Conservation (phyloP, 176 grass and related monocot species). For the Cenchrus fungigraminus region DNA sequence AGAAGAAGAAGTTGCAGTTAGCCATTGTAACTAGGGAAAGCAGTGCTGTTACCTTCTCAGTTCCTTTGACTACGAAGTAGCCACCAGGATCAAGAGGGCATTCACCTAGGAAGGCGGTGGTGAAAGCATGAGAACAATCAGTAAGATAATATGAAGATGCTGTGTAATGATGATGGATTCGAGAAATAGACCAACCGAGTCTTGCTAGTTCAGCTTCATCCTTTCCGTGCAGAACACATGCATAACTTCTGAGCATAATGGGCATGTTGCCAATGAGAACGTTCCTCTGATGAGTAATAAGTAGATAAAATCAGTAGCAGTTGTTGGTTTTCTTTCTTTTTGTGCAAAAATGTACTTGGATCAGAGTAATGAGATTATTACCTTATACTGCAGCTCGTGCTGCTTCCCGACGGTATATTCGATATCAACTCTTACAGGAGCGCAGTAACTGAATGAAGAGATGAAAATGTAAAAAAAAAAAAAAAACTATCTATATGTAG, state of each 20-base stretch:
- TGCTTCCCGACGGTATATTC: constrained; percentile 73
- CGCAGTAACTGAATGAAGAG: constrained; percentile 66
- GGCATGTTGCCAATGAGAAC: constrained; percentile 77
- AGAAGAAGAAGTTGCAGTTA: background rate
- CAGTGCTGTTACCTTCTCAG: constrained; percentile 73
- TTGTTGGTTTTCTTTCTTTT: background rate
- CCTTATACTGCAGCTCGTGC: constrained; percentile 23
- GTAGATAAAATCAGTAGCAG: background rate
- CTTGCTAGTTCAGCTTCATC: constrained; percentile 85
- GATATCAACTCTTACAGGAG: constrained; percentile 72
- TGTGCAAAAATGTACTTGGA: constrained; percentile 1
- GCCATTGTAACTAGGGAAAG: background rate
- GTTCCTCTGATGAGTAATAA: constrained; percentile 18
- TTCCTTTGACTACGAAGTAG: constrained; percentile 95
- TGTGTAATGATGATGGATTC: background rate
- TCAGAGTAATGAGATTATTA: constrained; percentile 20
- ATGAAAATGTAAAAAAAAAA: constrained; percentile 44
- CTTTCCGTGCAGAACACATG: constrained; percentile 70
- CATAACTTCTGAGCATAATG: constrained; percentile 85
- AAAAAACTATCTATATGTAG: background rate
- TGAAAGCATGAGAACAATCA: constrained; percentile 29
- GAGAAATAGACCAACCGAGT: constrained; percentile 56
- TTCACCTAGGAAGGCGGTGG: constrained; percentile 61
- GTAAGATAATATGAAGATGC: constrained; percentile 29
- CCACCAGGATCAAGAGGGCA: constrained; percentile 98